phyloP scores from a whole-genome alignment of 129 eudicot species.

The Dittrichia graveolens region DNA sequence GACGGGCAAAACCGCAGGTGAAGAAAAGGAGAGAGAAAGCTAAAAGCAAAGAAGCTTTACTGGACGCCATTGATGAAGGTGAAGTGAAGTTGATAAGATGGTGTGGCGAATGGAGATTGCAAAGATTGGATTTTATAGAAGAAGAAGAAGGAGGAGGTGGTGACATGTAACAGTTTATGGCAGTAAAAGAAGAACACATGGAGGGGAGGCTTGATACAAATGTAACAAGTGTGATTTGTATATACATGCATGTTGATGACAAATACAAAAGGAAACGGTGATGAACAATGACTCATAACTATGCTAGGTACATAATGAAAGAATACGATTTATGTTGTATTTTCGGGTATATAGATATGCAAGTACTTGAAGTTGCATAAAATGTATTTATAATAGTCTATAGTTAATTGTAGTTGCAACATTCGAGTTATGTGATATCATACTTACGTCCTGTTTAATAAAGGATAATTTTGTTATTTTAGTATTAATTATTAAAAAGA shows the following conservation, averaged over 20 bases:
- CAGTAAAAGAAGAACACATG: slow-evolving; percentile 10
- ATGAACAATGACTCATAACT: neutral
- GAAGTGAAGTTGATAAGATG: neutral
- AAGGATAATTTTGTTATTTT: no score
- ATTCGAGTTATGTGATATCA: no score
- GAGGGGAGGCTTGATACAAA: slow-evolving; percentile 12
- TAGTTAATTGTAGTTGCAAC: no score
- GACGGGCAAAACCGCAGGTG: slow-evolving; percentile 31
- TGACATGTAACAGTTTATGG: slow-evolving; percentile 30
- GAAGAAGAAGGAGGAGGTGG: slow-evolving; percentile 25
- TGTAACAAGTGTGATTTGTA: slow-evolving; percentile 6
- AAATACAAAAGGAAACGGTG: neutral
- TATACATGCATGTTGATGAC: neutral
- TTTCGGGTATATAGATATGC: no score
- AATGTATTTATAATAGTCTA: no score
- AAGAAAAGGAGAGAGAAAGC: slow-evolving; percentile 22
- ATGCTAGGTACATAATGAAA: neutral
- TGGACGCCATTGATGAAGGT: slow-evolving; percentile 25
- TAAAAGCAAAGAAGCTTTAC: slow-evolving; percentile 29
- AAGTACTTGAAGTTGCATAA: no score
- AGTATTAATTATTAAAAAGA: no score
- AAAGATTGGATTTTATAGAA: slow-evolving; percentile 20
- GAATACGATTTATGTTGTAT: neutral
- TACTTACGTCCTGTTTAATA: no score
- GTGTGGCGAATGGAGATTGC: slow-evolving; percentile 28